Conservation (phyloP, 202 grass and related monocot genomes). For the Zoysia matrella region DNA sequence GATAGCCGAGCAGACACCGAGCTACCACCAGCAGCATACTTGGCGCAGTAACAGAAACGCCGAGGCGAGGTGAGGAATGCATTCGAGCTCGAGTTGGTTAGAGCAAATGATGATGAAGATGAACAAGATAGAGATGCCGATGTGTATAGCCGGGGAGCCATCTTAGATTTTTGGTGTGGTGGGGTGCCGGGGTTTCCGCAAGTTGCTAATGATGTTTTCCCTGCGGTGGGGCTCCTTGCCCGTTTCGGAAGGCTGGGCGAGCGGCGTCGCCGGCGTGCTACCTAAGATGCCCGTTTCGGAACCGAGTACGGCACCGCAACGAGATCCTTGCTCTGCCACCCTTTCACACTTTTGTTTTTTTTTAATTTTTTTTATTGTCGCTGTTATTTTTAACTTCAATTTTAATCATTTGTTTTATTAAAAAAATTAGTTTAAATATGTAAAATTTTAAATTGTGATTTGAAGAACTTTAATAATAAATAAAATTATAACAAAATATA, state of each 20-base stretch:
- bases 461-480: too few relatives aligned
- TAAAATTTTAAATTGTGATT: too few relatives aligned
- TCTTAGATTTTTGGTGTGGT: constrained; percentile 7
- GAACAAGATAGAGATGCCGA: neutral
- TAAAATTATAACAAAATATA: too few relatives aligned
- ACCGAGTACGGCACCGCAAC: neutral
- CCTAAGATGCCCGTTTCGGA: too few relatives aligned
- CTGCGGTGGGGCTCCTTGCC: constrained; percentile 38
- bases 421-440: too few relatives aligned
- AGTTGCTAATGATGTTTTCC: constrained; percentile 16
- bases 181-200: constrained; percentile 13
- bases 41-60: neutral
- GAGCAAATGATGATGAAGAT: neutral
- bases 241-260: constrained; percentile 27
- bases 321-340: too few relatives aligned
- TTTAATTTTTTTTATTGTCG: too few relatives aligned
- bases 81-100: neutral
- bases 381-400: too few relatives aligned
- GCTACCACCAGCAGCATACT: too few relatives aligned
- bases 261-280: too few relatives aligned
- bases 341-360: too few relatives aligned
- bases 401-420: too few relatives aligned
- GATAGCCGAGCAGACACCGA: neutral
- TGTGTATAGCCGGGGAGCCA: constrained; percentile 37
- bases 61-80: neutral